Conservation (phyloP, 148 eudicot genomes). For the Camellia granthamiana region DNA sequence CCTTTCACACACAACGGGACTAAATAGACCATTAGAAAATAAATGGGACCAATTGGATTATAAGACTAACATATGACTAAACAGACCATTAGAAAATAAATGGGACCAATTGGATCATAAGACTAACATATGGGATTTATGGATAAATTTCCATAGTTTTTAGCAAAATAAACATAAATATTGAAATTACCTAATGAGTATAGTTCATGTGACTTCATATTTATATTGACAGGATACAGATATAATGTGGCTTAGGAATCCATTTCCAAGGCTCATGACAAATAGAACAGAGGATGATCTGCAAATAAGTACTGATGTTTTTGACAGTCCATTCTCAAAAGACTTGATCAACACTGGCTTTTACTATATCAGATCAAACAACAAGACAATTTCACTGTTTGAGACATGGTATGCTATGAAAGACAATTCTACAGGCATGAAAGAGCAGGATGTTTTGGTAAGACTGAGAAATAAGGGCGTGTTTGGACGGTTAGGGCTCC, state of each 20-base stretch:
- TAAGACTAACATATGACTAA: too few species aligned
- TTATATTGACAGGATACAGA: conserved; percentile 37
- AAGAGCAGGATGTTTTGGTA: conserved; percentile 50
- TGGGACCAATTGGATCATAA: too few species aligned
- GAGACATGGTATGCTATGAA: conserved; percentile 40
- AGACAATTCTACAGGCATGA: conserved; percentile 33
- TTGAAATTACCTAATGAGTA: too few species aligned
- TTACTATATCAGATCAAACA: conserved; percentile 42
- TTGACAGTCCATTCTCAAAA: conserved; percentile 21
- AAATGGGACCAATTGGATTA: too few species aligned
- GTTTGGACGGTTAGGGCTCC: conserved; percentile 16
- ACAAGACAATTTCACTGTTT: conserved; percentile 38
- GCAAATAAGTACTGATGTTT: conserved; percentile 37
- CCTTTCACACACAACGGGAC: too few species aligned
- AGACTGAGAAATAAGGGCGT: conserved; percentile 21
- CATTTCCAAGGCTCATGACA: conserved; percentile 31
- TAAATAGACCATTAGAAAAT: too few species aligned
- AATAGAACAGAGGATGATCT: conserved; percentile 24
- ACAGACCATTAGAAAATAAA: too few species aligned
- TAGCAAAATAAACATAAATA: too few species aligned
- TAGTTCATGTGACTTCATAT: not conserved
- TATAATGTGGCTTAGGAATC: conserved; percentile 52
- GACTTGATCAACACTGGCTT: conserved; percentile 50
- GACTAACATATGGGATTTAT: too few species aligned
- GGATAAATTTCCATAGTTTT: too few species aligned